Percentiles rank a stretch among this genome's conserved stretches.
Conservation (phyloP, 1,284 basidiomycete genomes). For the Irpex rosettiformis region DNA sequence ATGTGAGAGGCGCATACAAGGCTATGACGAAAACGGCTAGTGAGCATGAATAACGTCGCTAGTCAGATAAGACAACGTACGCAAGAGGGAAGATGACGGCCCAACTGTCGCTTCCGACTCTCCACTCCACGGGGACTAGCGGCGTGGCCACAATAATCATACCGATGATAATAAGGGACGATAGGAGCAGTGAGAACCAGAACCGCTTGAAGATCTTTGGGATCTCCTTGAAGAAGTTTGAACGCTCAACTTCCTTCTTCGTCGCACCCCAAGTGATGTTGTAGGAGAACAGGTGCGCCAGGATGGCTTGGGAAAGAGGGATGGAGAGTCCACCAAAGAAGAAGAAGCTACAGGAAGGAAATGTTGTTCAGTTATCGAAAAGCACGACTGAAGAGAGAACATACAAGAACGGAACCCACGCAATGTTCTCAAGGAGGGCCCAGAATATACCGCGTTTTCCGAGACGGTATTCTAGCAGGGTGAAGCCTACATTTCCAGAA, state of each 20-base stretch:
- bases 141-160: conserved; percentile 37
- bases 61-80: conserved; percentile 18
- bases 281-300: conserved; percentile 51
- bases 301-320: conserved; percentile 44
- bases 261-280: conserved; percentile 53
- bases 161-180: conserved; percentile 35
- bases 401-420: conserved; percentile 47
- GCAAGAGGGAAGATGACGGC: conserved; percentile 43
- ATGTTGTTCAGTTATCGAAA: conserved; percentile 9
- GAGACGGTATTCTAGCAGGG: conserved; percentile 47
- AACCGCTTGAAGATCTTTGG: conserved; percentile 51
- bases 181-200: conserved; percentile 44
- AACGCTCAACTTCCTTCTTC: conserved; percentile 31
- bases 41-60: neutral
- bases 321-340: conserved; percentile 52
- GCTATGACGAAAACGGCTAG: conserved; percentile 10
- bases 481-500: conserved; percentile 44
- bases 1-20: conserved; percentile 37
- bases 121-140: conserved; percentile 43
- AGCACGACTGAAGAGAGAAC: conserved; percentile 17
- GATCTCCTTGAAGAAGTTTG: conserved; percentile 58
- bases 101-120: conserved; percentile 37
- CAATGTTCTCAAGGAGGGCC: conserved; percentile 39
- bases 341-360: conserved; percentile 39
- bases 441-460: conserved; percentile 33